Base-by-base conservation (phyloP, 2,329 filamentous ascomycete species). In the Magnaporthales sp. region DNA sequence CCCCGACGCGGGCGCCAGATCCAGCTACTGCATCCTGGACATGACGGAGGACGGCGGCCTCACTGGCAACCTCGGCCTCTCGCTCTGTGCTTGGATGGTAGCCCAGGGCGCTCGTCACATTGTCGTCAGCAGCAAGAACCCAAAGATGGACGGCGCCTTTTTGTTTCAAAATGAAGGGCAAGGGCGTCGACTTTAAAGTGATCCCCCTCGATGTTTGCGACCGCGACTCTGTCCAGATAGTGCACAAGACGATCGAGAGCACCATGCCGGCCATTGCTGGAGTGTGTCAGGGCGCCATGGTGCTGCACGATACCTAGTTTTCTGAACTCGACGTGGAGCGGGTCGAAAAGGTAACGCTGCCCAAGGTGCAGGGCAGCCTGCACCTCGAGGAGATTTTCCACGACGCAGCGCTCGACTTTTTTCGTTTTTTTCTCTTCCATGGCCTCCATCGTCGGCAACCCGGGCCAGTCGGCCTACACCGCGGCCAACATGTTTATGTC, bases 401-500 rank as follows among this genome's bases (percentile, higher is more conserved):
- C 10, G 32, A 70, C 0, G 15, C 24, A 10, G 24, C 61, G 1
- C 68, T 76, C 3, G 74, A 75, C 64, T 75, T 74, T 68, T n/a
- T 73, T 77, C 67, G 68, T 77, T 62, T 58, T 73, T 13, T 71
- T 77, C 46, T 75, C 74, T 0, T 78, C 76, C 4, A n/a, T 72
- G 0, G 67, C 70, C 4, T 63, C 60, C 38, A 66, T 75, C 4
- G 63, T 68, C 1, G 75, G 75, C 9, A 74, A 74, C 65, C 13
- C 54, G 15, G 72, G 71, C 15, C 81, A 84, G 69, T 67, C 73
- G 9, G 80, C 77, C 67, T 84, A 84, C 67, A 69, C 72, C 1
- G 78, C 79, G 0, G 79, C 77, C 1, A 82, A 82, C 67, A 69
- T 68, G 8, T 83, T 75, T 69, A 77, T 82, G 73, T 67, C 69